Evolutionary conservation across 139 green algal species (phyloP), one percentile per base, ranked within the genome.

Genomic region (Chlorella sp.): DNA sequence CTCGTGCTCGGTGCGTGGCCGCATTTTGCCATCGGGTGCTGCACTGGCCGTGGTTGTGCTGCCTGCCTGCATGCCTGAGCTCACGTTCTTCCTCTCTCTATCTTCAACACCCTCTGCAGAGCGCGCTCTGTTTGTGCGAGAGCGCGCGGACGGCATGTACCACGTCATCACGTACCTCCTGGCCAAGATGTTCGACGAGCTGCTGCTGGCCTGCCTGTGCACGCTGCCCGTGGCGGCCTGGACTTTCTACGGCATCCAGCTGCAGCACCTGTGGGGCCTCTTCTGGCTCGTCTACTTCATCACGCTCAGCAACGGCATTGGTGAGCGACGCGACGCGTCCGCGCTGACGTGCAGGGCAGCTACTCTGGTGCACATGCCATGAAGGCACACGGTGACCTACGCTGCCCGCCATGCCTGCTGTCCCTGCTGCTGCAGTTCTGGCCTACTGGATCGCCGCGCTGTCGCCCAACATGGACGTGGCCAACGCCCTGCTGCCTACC

Each of bases 111-210:
- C 42, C 42, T 74, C 10, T 29, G 27, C 72, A 86, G 91, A 96
- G 77, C 85, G 91, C 31, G 71, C 74, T 10, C 83, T 97, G 42
- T 96, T 92, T 49, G 70, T 88, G 2, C 69, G 92, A 5, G 92
- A 97, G 70, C 80, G 85, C 60, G 87, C 85, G 50, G 92, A 97
- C 72, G 83, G 83, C 3, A 77, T 96, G 30, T 96, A 95, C 83
- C 76, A 84, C 1, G 77, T 85, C 1, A 85, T 91, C 59, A 96
- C 89, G 27, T 95, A 94, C 79, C 80, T 96, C 42, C 68, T 76
- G 2, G 33, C 68, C 55, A 96, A 94, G 67, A 72, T 72, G 31
- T 42, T 87, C 62, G 87, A 85, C n/a, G 80, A 86, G 71, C 49
- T 82, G 5, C 34, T 82, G 14, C 65, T 86, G 2, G 76, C 74